phyloP scores from a whole-genome alignment of 371 early-diverging fungal genomes.

The Mortierella sp. region DNA sequence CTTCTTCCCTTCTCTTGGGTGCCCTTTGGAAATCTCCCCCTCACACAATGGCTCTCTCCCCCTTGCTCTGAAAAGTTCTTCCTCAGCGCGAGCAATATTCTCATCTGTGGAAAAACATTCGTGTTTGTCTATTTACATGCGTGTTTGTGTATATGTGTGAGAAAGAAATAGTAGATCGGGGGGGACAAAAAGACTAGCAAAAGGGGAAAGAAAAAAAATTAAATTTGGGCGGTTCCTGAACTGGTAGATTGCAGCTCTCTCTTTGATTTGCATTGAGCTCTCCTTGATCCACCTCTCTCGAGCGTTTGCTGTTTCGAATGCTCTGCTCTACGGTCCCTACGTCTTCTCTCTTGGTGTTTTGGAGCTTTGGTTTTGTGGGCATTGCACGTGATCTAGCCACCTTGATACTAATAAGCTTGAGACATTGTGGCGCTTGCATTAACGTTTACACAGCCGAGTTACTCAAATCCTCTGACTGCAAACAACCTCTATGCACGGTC shows the following conservation, averaged over 20 bases:
- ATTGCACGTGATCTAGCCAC: slow-evolving; percentile 19
- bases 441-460: slow-evolving; percentile 8
- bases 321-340: background rate
- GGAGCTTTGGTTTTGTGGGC: slow-evolving; percentile 44
- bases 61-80: background rate
- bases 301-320: slow-evolving; percentile 5
- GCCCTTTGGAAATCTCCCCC: background rate
- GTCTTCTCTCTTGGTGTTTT: slow-evolving; percentile 28
- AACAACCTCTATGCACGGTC: slow-evolving; percentile 50
- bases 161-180: background rate
- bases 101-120: background rate
- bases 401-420: background rate
- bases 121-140: no score
- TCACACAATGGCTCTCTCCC: background rate
- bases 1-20: slow-evolving; percentile 1
- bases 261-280: background rate
- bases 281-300: slow-evolving; percentile 1
- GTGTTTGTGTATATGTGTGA: background rate
- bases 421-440: background rate
- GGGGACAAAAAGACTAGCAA: background rate
- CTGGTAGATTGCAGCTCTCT: background rate
- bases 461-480: slow-evolving; percentile 24
- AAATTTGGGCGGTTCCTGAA: background rate
- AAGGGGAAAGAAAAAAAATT: background rate
- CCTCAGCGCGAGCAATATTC: background rate